Percentiles rank a stretch among this genome's conserved stretches.
phyloP scores from a whole-genome alignment of 2,329 filamentous ascomycete genomes.

The Aspergillus fischeri region DNA sequence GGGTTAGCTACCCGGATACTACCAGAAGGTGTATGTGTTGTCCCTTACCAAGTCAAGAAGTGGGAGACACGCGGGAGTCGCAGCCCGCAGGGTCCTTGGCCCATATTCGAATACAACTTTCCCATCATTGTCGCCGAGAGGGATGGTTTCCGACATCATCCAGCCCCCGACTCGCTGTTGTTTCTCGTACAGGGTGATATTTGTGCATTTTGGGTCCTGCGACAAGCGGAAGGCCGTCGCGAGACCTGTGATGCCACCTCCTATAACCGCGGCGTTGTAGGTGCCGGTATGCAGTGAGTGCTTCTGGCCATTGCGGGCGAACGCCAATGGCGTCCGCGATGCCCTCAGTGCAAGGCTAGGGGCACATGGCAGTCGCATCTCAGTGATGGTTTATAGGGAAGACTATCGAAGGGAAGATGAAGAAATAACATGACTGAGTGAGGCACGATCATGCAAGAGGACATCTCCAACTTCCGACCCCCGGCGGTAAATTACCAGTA shows the following conservation, averaged over 20 bases:
- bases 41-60: slow-evolving; percentile 65
- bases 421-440: neutral
- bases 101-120: slow-evolving; percentile 77
- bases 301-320: slow-evolving; percentile 15
- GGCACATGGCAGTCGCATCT: slow-evolving; percentile 26
- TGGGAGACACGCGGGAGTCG: slow-evolving; percentile 56
- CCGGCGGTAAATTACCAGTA: slow-evolving; percentile 2
- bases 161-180: slow-evolving; percentile 72
- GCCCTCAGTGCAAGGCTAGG: slow-evolving; percentile 19
- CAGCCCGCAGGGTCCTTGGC: slow-evolving; percentile 68
- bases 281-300: slow-evolving; percentile 20
- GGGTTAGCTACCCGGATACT: neutral
- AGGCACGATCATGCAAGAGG: neutral
- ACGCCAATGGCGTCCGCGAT: slow-evolving; percentile 15
- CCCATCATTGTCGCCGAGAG: slow-evolving; percentile 48
- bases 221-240: slow-evolving; percentile 73
- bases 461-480: neutral
- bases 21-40: slow-evolving; percentile 1
- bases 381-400: slow-evolving; percentile 8
- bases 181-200: slow-evolving; percentile 78
- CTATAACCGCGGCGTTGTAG: slow-evolving; percentile 62
- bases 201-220: slow-evolving; percentile 61
- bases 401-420: neutral
- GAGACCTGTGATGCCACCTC: slow-evolving; percentile 79
- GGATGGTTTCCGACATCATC: slow-evolving; percentile 65